phyloP scores from a whole-genome alignment of 164 flowering plant genomes.

The Sextonia rubra region DNA sequence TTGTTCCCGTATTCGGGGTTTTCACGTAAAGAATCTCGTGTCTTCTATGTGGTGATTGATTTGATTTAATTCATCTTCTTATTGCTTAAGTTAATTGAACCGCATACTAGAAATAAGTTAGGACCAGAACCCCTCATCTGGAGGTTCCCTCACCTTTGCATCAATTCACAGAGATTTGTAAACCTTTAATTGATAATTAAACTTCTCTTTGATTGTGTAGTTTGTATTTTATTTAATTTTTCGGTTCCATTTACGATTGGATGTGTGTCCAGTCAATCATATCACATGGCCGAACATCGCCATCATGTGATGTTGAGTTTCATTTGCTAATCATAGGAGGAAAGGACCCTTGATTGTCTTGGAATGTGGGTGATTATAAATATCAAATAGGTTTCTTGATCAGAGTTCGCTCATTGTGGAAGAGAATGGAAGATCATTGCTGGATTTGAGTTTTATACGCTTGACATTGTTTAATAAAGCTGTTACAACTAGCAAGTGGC shows the following conservation, averaged over 20 bases:
- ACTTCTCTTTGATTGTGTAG: neutral
- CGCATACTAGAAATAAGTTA: no score
- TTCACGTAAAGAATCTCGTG: no score
- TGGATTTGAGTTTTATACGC: neutral
- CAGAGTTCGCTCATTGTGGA: neutral
- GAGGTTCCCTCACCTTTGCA: no score
- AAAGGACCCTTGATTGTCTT: neutral
- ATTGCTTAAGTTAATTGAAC: no score
- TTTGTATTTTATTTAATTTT: no score
- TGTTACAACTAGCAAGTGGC: neutral
- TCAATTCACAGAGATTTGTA: neutral
- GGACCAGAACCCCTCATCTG: no score
- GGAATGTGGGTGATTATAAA: neutral
- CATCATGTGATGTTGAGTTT: neutral
- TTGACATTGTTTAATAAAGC: neutral
- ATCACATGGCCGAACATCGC: neutral
- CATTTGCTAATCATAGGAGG: neutral
- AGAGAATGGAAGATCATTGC: neutral
- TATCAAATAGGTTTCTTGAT: neutral
- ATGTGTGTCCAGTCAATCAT: neutral
- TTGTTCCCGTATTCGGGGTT: no score
- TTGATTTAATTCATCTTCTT: no score
- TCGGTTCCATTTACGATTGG: neutral
- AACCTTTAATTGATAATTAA: neutral
- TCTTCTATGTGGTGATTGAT: no score